Evolutionary conservation across 2,329 filamentous ascomycete genomes (phyloP).

Genomic region (Colletotrichum brevisporum): DNA sequence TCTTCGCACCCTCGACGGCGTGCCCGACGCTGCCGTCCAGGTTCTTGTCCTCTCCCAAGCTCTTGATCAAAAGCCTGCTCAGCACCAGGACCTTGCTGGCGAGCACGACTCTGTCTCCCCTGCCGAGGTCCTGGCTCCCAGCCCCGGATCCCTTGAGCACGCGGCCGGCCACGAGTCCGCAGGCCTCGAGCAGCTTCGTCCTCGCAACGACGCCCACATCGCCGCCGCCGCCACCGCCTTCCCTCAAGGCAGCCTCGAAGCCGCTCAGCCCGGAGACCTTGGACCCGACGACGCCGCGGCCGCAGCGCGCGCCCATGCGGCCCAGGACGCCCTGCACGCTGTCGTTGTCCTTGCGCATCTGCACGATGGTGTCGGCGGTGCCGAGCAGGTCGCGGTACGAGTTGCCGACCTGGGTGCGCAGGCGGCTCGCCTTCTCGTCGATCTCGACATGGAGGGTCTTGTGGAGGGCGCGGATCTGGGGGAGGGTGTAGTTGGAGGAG

Average conservation of each 20-base stretch:
- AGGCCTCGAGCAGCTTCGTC: constrained; percentile 66
- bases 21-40: constrained; percentile 51
- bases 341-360: constrained; percentile 86
- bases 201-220: constrained; percentile 53
- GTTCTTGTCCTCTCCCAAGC: constrained; percentile 67
- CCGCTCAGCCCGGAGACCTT: constrained; percentile 72
- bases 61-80: constrained; percentile 81
- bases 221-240: background rate
- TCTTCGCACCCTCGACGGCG: constrained; percentile 72
- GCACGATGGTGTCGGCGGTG: constrained; percentile 93
- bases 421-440: constrained; percentile 73
- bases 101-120: constrained; percentile 67
- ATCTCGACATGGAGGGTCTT: constrained; percentile 70
- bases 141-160: constrained; percentile 59
- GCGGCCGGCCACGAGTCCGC: constrained; percentile 63
- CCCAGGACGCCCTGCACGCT: constrained; percentile 79
- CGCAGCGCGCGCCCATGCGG: constrained; percentile 82
- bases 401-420: constrained; percentile 74
- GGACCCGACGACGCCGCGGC: constrained; percentile 76
- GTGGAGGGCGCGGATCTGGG: constrained; percentile 75
- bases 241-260: constrained; percentile 53
- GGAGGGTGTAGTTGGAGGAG: constrained; percentile 69
- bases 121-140: constrained; percentile 49
- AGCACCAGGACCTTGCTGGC: constrained; percentile 82
- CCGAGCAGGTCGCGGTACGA: constrained; percentile 91